A percentile compares a stretch with the other conserved stretches of the same genome.
Evolutionary conservation across 2,329 filamentous ascomycete species (phyloP).

Genomic region (Bipolaris victoriae): DNA sequence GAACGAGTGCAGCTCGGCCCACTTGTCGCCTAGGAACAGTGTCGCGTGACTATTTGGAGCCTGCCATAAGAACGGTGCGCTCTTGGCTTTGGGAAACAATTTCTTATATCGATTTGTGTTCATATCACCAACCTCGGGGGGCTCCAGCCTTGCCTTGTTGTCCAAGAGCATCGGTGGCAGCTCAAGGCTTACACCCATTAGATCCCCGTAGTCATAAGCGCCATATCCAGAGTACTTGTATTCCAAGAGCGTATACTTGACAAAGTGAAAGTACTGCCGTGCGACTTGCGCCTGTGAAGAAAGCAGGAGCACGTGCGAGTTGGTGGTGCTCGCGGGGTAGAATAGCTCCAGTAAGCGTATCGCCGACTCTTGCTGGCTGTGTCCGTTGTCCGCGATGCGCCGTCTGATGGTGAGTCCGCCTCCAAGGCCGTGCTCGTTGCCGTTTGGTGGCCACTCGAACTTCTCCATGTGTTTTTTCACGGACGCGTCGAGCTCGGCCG

Average conservation of each 20-base stretch:
- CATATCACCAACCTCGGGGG: conserved; percentile 53
- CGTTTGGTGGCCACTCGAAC: conserved; percentile 69
- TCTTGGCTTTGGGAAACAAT: conserved; percentile 36
- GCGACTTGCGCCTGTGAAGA: conserved; percentile 82
- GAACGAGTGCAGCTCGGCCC: conserved; percentile 84
- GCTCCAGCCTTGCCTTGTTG: conserved; percentile 62
- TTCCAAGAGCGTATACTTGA: conserved; percentile 78
- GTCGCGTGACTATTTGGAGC: conserved; percentile 81
- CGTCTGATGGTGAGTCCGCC: conserved; percentile 72
- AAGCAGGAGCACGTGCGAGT: conserved; percentile 81
- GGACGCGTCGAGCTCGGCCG: conserved; percentile 69
- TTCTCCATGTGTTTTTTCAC: conserved; percentile 66
- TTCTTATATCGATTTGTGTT: conserved; percentile 38
- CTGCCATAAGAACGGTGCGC: conserved; percentile 79
- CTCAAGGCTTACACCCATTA: conserved; percentile 83
- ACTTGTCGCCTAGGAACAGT: conserved; percentile 83
- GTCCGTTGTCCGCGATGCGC: conserved; percentile 66
- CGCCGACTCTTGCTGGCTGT: conserved; percentile 73
- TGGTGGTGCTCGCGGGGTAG: conserved; percentile 70
- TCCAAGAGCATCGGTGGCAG: conserved; percentile 70
- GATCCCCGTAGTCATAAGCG: conserved; percentile 56
- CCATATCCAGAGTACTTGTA: conserved; percentile 71
- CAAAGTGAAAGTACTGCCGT: conserved; percentile 81
- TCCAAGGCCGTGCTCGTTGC: conserved; percentile 42
- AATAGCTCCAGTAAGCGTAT: conserved; percentile 84